Conservation (phyloP, 495 filamentous ascomycete species). For the Xylaria curta region DNA sequence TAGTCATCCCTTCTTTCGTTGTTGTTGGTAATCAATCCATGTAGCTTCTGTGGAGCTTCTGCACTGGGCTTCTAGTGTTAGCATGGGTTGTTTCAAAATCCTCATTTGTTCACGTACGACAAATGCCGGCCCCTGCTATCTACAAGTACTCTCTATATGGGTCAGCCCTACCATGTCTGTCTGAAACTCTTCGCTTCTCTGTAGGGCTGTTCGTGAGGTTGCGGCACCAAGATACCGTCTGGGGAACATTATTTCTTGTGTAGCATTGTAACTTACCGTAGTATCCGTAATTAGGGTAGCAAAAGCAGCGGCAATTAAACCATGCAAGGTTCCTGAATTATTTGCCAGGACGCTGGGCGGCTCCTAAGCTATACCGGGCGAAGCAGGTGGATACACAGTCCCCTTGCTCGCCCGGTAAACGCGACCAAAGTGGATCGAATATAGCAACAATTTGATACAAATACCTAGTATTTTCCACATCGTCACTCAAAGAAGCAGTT, state of each 20-base stretch:
- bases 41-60: background rate
- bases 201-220: background rate
- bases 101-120: background rate
- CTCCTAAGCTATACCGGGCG: background rate
- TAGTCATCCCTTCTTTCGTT: background rate
- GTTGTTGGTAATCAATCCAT: background rate
- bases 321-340: background rate
- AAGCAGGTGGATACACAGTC: background rate
- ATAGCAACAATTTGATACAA: background rate
- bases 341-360: background rate
- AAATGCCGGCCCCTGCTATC: background rate
- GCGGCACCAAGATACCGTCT: background rate
- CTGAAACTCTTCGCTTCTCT: background rate
- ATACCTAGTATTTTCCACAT: background rate
- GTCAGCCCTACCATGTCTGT: background rate
- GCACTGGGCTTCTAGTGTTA: background rate
- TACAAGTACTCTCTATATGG: too few relatives aligned
- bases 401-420: background rate
- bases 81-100: conserved; percentile 1
- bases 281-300: background rate
- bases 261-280: background rate
- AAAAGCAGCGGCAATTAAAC: background rate
- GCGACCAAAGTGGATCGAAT: background rate
- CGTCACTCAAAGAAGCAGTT: background rate
- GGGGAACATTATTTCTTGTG: background rate